phyloP scores from a whole-genome alignment of 2,329 filamentous ascomycete species.

The Purpureocillium lavendulum region DNA sequence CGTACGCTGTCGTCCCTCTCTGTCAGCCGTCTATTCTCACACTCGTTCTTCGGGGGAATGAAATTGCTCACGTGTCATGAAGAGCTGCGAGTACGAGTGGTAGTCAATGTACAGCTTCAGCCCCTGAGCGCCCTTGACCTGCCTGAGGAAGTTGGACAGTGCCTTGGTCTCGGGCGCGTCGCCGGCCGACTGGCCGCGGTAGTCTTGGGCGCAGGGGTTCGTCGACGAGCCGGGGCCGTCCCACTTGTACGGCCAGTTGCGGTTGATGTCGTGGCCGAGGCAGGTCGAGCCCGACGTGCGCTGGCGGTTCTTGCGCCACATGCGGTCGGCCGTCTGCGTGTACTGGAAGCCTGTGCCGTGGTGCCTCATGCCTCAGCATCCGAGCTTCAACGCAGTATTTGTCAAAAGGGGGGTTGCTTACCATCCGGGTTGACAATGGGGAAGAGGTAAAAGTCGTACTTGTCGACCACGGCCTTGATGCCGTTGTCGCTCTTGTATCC shows the following conservation, averaged over 20 bases:
- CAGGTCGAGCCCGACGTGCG: constrained; percentile 29
- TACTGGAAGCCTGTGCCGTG: constrained; percentile 44
- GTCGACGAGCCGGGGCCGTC: constrained; percentile 37
- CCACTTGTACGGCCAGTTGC: constrained; percentile 53
- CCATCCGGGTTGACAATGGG: constrained; percentile 55
- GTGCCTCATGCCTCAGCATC: no score
- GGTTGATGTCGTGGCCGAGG: constrained; percentile 48
- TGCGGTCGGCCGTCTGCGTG: constrained; percentile 44
- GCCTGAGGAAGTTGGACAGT: constrained; percentile 28
- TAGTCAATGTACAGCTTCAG: constrained; percentile 57
- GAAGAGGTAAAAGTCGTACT: constrained; percentile 59
- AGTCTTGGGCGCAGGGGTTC: constrained; percentile 42
- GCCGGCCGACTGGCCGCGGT: constrained; percentile 31
- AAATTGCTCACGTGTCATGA: constrained; percentile 52
- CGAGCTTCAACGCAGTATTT: no score
- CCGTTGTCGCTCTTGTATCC: constrained; percentile 31
- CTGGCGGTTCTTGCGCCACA: constrained; percentile 56
- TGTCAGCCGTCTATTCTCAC: neutral
- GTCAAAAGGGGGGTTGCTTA: constrained; percentile 16
- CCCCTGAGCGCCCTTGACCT: constrained; percentile 29
- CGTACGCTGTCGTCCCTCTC: constrained; percentile 35
- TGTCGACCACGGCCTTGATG: constrained; percentile 41
- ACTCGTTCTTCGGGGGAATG: constrained; percentile 11
- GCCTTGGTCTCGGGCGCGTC: constrained; percentile 44
- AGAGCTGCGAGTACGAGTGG: constrained; percentile 54